These are phyloP conservation scores for Bromus sterilis DNA, from an alignment of 176 grass and related monocot genomes.

Conservation along the genomic window DNA sequence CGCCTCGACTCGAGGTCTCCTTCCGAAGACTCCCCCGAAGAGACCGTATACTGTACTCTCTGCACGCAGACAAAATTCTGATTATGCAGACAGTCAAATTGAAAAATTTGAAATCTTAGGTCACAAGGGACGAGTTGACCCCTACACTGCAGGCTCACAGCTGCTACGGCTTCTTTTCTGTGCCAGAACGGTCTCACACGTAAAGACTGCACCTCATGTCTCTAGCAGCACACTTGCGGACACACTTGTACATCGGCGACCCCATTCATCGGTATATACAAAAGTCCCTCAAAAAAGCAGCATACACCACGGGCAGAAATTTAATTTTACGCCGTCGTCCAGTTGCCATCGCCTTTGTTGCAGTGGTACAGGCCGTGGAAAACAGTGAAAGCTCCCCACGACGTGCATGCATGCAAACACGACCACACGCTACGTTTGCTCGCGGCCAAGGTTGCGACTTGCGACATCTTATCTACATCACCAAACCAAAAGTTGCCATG, in stretches of 20 bases:
- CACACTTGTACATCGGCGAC: not conserved
- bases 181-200: not conserved
- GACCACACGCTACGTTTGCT: not conserved
- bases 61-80: no score
- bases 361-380: not conserved
- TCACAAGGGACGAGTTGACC: slow-evolving; percentile 1
- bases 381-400: slow-evolving; percentile 14
- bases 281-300: slow-evolving; percentile 5
- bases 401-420: not conserved
- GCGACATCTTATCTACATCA: not conserved
- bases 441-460: not conserved
- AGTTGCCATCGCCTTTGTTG: slow-evolving; percentile 31
- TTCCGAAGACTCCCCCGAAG: no score
- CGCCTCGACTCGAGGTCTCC: no score
- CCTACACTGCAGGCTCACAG: not conserved
- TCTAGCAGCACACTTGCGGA: not conserved
- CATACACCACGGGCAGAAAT: not conserved
- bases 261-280: not conserved
- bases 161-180: not conserved
- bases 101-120: no score
- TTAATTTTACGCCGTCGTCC: slow-evolving; percentile 3
- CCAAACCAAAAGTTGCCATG: slow-evolving; percentile 13
- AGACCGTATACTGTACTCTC: not conserved
- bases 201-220: not conserved
- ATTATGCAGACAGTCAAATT: no score